These are phyloP conservation scores for Canariomyces notabilis DNA, from an alignment of 2,329 filamentous ascomycete species.

Conservation along the genomic window DNA sequence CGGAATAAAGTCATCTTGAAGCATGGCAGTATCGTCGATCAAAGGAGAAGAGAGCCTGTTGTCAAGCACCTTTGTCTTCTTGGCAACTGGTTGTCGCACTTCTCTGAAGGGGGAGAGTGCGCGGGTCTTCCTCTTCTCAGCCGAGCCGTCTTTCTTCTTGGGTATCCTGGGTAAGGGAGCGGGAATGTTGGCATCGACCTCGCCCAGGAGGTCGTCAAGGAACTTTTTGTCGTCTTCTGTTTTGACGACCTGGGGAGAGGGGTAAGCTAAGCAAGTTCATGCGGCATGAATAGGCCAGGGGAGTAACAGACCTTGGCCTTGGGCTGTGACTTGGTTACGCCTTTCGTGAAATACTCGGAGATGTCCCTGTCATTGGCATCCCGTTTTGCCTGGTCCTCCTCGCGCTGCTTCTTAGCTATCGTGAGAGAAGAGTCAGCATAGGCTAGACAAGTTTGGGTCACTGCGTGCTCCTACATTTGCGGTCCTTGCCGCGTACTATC, in stretches of 20 bases:
- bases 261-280: constrained; percentile 12
- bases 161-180: constrained; percentile 50
- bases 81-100: constrained; percentile 48
- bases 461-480: constrained; percentile 43
- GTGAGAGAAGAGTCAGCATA: constrained; percentile 3
- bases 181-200: constrained; percentile 74
- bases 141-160: constrained; percentile 64
- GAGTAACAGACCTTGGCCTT: constrained; percentile 68
- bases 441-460: not conserved
- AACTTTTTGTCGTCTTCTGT: constrained; percentile 89
- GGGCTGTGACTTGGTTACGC: constrained; percentile 57
- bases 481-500: constrained; percentile 41
- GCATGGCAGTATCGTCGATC: constrained; percentile 46
- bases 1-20: constrained; percentile 49
- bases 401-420: constrained; percentile 76
- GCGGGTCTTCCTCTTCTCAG: constrained; percentile 72
- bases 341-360: constrained; percentile 88
- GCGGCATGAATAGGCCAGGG: not conserved
- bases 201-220: constrained; percentile 74
- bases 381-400: constrained; percentile 78
- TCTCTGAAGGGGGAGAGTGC: constrained; percentile 68
- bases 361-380: constrained; percentile 89
- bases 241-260: constrained; percentile 55
- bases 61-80: constrained; percentile 53
- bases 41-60: constrained; percentile 43